A percentile compares a stretch with the other conserved stretches of the same genome.
phyloP scores from a whole-genome alignment of 805 yeast species.

The Yarrowia sp. region DNA sequence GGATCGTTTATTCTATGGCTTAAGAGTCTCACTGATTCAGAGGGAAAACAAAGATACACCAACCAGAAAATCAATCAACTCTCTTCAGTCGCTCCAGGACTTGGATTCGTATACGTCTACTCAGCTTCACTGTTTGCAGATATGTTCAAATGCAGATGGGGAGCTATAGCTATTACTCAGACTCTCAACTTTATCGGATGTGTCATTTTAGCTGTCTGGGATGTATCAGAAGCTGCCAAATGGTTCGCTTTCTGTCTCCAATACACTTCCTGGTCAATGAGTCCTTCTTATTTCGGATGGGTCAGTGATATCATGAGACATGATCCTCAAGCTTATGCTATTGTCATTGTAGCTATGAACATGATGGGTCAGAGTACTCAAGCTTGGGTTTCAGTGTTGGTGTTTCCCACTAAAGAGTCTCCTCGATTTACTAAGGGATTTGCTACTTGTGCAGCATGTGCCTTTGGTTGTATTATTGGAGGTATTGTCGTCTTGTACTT shows the following conservation, averaged over 20 bases:
- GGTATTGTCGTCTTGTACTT: conserved; percentile 48
- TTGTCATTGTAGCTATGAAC: conserved; percentile 51
- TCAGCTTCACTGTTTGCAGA: conserved; percentile 44
- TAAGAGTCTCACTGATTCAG: conserved; percentile 41
- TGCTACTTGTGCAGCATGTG: conserved; percentile 30
- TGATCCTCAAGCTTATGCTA: conserved; percentile 51
- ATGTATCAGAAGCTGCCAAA: conserved; percentile 53
- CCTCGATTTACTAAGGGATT: conserved; percentile 36
- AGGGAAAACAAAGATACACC: conserved; percentile 40
- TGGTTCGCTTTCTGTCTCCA: conserved; percentile 62
- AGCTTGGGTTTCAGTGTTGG: conserved; percentile 51
- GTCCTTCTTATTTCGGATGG: conserved; percentile 59
- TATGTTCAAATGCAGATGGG: conserved; percentile 51
- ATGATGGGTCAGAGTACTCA: conserved; percentile 51
- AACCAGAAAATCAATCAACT: conserved; percentile 49
- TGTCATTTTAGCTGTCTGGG: conserved; percentile 54
- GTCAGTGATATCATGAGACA: conserved; percentile 54
- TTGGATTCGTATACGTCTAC: conserved; percentile 49
- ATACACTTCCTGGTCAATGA: conserved; percentile 60
- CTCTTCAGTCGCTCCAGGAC: conserved; percentile 56
- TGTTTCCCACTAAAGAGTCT: conserved; percentile 40
- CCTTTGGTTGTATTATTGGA: conserved; percentile 27
- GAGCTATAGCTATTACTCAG: conserved; percentile 53
- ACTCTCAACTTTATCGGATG: conserved; percentile 54
- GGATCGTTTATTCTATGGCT: conserved; percentile 66